A percentile compares a stretch with the other conserved stretches of the same genome.
Conservation (phyloP, 805 yeast genomes). For the Ogataea allantospora region DNA sequence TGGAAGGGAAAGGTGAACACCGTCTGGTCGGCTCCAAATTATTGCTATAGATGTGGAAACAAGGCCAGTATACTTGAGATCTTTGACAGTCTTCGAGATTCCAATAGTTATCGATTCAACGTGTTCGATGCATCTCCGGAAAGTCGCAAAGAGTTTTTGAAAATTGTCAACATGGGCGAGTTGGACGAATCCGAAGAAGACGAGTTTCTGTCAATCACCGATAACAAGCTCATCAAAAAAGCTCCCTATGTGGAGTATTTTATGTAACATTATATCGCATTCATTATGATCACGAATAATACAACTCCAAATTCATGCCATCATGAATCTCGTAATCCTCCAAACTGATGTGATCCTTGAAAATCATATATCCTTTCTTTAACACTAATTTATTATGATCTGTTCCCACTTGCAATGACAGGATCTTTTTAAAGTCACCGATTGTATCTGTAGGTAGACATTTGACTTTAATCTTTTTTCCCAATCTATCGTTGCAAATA, state of each 20-base stretch:
- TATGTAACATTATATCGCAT: constrained; percentile 26
- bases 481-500: constrained; percentile 73
- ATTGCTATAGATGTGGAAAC: constrained; percentile 96
- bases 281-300: constrained; percentile 48
- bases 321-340: constrained; percentile 96
- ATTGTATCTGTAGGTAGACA: constrained; percentile 82
- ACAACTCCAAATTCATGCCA: constrained; percentile 83
- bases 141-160: constrained; percentile 58
- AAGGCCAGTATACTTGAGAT: constrained; percentile 96
- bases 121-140: constrained; percentile 98
- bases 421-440: constrained; percentile 84
- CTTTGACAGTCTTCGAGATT: constrained; percentile 52
- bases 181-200: constrained; percentile 19
- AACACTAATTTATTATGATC: constrained; percentile 62
- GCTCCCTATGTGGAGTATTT: constrained; percentile 43
- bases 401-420: constrained; percentile 82
- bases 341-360: constrained; percentile 84
- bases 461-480: constrained; percentile 84
- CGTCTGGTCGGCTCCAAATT: constrained; percentile 98
- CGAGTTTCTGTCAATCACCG: constrained; percentile 17
- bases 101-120: constrained; percentile 67
- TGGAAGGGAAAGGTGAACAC: constrained; percentile 91
- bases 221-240: constrained; percentile 28
- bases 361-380: constrained; percentile 81
- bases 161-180: constrained; percentile 38